Evolutionary conservation across 1,139 yeast species (phyloP).

Genomic region (Hyphopichia fennica): DNA sequence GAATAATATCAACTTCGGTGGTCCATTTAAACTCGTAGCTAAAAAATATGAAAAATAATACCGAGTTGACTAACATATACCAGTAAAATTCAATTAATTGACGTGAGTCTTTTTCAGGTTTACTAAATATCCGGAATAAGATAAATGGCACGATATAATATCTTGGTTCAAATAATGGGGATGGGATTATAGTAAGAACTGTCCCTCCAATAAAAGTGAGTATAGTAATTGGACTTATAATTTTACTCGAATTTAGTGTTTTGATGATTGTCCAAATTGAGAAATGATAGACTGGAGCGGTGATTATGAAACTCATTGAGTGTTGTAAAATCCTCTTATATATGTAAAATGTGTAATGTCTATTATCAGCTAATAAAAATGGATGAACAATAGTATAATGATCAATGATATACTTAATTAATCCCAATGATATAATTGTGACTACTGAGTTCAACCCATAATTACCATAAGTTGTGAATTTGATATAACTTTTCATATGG

Average conservation of each 20-base stretch:
- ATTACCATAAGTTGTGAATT: constrained; percentile 19
- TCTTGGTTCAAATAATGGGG: constrained; percentile 92
- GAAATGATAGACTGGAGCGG: constrained; percentile 75
- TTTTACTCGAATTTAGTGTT: constrained; percentile 15
- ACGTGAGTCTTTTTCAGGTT: constrained; percentile 38
- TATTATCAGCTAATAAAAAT: constrained; percentile 87
- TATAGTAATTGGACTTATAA: constrained; percentile 33
- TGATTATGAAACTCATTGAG: constrained; percentile 37
- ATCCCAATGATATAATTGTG: constrained; percentile 18
- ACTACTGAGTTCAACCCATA: constrained; percentile 16
- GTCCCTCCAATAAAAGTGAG: constrained; percentile 54
- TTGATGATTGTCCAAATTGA: constrained; percentile 49
- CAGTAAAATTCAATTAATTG: constrained; percentile 58
- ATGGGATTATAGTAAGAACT: constrained; percentile 68
- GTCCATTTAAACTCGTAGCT: constrained; percentile 68
- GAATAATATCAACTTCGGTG: constrained; percentile 53
- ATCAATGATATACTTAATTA: constrained; percentile 51
- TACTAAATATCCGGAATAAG: constrained; percentile 64
- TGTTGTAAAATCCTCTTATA: constrained; percentile 61
- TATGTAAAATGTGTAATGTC: constrained; percentile 88
- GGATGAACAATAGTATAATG: constrained; percentile 81
- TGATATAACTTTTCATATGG: constrained; percentile 37
- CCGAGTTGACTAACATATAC: constrained; percentile 55
- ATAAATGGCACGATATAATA: constrained; percentile 82
- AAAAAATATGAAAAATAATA: constrained; percentile 57